phyloP scores from a whole-genome alignment of 495 filamentous ascomycete genomes.

The Aspergillus asperescens region DNA sequence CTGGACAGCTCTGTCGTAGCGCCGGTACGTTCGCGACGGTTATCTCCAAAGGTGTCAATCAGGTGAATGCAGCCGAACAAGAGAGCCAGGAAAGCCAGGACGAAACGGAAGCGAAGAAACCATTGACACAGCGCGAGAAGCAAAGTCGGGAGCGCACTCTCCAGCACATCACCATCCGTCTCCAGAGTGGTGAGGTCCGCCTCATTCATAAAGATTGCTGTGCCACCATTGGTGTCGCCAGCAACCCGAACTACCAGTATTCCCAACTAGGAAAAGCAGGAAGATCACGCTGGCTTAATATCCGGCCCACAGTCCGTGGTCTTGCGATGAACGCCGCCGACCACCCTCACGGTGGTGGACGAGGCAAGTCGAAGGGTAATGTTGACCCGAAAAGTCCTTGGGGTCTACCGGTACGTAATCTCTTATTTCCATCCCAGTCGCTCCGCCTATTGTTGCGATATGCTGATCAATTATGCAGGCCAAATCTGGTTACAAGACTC shows the following conservation, averaged over 20 bases:
- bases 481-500: conserved; percentile 96
- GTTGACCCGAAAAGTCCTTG: conserved; percentile 88
- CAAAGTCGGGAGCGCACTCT: conserved; percentile 51
- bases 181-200: conserved; percentile 89
- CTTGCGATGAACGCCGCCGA: conserved; percentile 96
- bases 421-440: conserved; percentile 1
- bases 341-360: conserved; percentile 96
- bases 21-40: conserved; percentile 88
- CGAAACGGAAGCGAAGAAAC: conserved; percentile 22
- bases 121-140: conserved; percentile 33
- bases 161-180: conserved; percentile 68
- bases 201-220: conserved; percentile 86
- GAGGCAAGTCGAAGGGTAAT: conserved; percentile 99
- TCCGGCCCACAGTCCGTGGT: conserved; percentile 90
- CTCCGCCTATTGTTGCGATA: neutral
- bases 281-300: conserved; percentile 84
- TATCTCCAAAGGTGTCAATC: conserved; percentile 72
- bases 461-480: conserved; percentile 49
- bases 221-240: conserved; percentile 87
- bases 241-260: conserved; percentile 87
- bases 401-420: conserved; percentile 78
- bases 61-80: conserved; percentile 27
- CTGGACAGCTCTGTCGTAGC: conserved; percentile 86
- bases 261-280: conserved; percentile 91
- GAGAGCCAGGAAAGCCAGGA: conserved; percentile 22